Percentiles rank a stretch among this genome's conserved stretches.
Conservation (phyloP, 345 rosid species). For the Mercurialis annua region DNA sequence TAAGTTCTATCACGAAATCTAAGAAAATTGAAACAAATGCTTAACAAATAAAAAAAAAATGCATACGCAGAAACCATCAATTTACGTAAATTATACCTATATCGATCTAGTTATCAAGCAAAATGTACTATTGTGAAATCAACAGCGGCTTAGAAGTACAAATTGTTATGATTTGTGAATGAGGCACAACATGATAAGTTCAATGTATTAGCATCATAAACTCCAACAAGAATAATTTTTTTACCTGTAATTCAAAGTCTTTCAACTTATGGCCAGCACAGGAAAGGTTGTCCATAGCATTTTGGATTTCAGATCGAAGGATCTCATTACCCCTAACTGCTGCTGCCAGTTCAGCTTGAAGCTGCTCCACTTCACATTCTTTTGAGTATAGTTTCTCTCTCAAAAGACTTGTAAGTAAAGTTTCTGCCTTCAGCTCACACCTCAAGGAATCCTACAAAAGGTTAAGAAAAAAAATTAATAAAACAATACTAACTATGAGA, state of each 20-base stretch:
- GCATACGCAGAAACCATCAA: not conserved
- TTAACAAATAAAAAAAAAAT: not conserved
- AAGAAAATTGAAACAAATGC: not conserved
- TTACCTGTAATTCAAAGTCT: slow-evolving; percentile 84
- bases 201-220: too few species aligned
- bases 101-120: too few species aligned
- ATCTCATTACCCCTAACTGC: slow-evolving; percentile 79
- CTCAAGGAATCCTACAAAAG: slow-evolving; percentile 50
- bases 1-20: not conserved
- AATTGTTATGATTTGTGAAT: too few species aligned
- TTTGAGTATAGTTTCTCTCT: slow-evolving; percentile 81
- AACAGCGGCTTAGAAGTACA: too few species aligned
- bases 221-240: too few species aligned
- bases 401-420: slow-evolving; percentile 60
- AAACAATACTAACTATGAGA: too few species aligned
- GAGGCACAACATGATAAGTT: too few species aligned
- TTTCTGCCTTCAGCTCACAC: slow-evolving; percentile 71
- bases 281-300: slow-evolving; percentile 64
- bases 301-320: slow-evolving; percentile 65
- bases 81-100: not conserved
- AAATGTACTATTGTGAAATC: too few species aligned
- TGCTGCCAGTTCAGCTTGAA: slow-evolving; percentile 82
- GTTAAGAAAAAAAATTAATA: slow-evolving; percentile 20
- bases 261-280: slow-evolving; percentile 59
- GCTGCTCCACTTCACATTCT: slow-evolving; percentile 79